Evolutionary conservation across 139 green algal genomes (phyloP), one percentile per base, ranked within the genome.

Genomic region (Volvox africanus): DNA sequence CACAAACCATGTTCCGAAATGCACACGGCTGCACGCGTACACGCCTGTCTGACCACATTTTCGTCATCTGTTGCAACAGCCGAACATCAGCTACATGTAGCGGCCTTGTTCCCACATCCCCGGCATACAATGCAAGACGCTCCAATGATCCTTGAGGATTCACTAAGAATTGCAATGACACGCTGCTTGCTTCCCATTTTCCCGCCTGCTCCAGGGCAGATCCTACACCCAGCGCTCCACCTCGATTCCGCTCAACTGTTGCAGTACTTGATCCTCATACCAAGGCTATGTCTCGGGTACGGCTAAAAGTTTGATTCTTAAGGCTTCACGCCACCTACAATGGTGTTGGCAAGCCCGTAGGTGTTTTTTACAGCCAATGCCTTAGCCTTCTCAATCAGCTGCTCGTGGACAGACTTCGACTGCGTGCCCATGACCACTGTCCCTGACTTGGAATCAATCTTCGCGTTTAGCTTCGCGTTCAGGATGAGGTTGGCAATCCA

Each of bases 401-500:
- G 93, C 92, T 97, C 96, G 88, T 97, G 96, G 80, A 96, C 91
- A 73, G 92, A 96, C 80, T 94, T 83, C 36, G 93, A 92, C 85
- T 96, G 90, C 69, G 94, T 95, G 67, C 95, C 95, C 97, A 99
- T 99, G 6, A 99, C 96, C 28, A 99, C 97, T 1, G 97, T 99
- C 75, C 98, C 97, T 19, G 94, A 94, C 91, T 99, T 94, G 69
- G 93, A 96, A 94, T 99, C 98, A 61, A 99, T 99, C 94, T 98
- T 99, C 36, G 98, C 98, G 87, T 99, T 98, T 14, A 99, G 96
- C 78, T 97, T 95, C 12, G 97, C 97, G 80, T 97, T 97, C 28
- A 97, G 94, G 92, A 99, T 99, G 30, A 99, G 94, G 94, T 98
- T 98, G 71, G 97, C 95, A 79, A 99, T 98, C 98, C 98, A 99